These are phyloP conservation scores for Spathaspora gorwiae DNA, from an alignment of 805 yeast species.

Conservation along the genomic window DNA sequence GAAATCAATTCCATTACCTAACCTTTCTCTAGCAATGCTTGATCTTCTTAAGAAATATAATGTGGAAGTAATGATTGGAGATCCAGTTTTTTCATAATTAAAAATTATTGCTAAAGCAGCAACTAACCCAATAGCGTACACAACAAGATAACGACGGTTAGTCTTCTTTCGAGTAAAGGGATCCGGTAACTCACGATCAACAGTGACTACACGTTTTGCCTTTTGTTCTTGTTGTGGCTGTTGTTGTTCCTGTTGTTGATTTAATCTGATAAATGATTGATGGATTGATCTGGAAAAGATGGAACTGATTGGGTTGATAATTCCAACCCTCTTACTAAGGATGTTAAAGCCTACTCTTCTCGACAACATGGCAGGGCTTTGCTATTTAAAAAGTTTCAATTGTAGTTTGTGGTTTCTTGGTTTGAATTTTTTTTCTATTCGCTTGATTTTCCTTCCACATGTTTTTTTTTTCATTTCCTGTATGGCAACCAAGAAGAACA, in stretches of 20 bases:
- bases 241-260: neutral
- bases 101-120: slow-evolving; percentile 56
- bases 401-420: too few relatives aligned
- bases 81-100: slow-evolving; percentile 88
- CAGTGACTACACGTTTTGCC: slow-evolving; percentile 22
- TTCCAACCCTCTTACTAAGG: neutral
- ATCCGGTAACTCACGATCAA: slow-evolving; percentile 80
- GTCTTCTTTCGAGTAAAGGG: slow-evolving; percentile 55
- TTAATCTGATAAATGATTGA: neutral
- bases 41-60: slow-evolving; percentile 82
- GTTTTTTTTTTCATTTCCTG: too few relatives aligned
- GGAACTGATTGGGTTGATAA: neutral
- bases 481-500: too few relatives aligned
- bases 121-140: slow-evolving; percentile 35
- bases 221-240: neutral
- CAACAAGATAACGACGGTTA: slow-evolving; percentile 50
- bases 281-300: neutral
- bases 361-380: neutral
- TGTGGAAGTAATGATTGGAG: slow-evolving; percentile 85
- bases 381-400: neutral
- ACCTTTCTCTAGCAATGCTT: slow-evolving; percentile 48
- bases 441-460: too few relatives aligned
- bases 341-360: neutral
- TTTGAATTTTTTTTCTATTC: too few relatives aligned
- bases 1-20: slow-evolving; percentile 77